Percentiles rank a stretch among this genome's conserved stretches.
These are phyloP conservation scores for Sequoiadendron giganteum DNA, from an alignment of 75 land plant species.

Conservation along the genomic window DNA sequence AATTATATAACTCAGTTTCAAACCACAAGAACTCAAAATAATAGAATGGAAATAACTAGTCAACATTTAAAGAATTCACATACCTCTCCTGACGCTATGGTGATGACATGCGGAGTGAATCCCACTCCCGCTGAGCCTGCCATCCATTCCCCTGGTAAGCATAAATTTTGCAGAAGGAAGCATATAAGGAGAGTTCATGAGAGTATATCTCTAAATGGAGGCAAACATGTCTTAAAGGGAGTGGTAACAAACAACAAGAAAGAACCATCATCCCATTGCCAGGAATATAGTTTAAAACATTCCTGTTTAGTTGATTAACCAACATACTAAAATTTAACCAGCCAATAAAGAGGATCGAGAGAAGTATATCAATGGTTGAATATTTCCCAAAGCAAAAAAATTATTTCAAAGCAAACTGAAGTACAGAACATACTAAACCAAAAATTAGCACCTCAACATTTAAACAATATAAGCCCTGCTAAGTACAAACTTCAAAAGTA, in stretches of 20 bases:
- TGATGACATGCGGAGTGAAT: slow-evolving; percentile 84
- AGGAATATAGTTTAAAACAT: neutral
- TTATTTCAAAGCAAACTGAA: neutral
- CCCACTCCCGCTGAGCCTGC: slow-evolving; percentile 81
- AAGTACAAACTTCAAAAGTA: neutral
- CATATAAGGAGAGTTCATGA: neutral
- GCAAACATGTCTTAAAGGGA: slow-evolving; percentile 3
- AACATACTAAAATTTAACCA: neutral
- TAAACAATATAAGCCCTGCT: neutral
- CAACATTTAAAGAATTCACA: neutral
- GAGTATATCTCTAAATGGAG: slow-evolving; percentile 1
- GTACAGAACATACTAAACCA: neutral
- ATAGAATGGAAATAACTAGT: neutral
- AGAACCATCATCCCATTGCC: neutral
- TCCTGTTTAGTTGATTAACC: neutral
- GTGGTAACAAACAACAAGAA: neutral
- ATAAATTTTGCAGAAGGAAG: slow-evolving; percentile 12
- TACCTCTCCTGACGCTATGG: slow-evolving; percentile 81
- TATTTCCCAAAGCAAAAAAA: neutral
- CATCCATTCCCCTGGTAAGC: slow-evolving; percentile 49
- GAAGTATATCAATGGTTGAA: neutral
- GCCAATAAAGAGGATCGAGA: neutral
- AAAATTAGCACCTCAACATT: neutral
- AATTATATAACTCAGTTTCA: neutral
- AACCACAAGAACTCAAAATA: neutral